Conservation (phyloP, 2,329 filamentous ascomycete genomes). For the Pseudomassariella vexata region DNA sequence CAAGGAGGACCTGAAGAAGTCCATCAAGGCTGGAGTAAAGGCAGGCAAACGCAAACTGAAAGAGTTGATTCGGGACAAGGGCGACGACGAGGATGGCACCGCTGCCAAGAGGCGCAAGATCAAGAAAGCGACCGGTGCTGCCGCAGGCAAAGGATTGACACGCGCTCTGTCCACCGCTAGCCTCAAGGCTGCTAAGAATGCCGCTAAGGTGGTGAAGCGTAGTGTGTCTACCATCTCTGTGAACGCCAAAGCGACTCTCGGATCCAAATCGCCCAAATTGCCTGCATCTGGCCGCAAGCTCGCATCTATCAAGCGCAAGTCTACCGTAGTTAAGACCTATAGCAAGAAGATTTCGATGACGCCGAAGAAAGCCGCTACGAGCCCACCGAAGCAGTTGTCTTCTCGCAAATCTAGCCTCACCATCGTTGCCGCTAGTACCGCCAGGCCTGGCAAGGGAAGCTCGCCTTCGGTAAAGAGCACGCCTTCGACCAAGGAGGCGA, state of each 20-base stretch:
- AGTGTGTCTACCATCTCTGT: conserved; percentile 32
- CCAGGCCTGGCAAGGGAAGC: conserved; percentile 5
- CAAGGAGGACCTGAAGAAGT: conserved; percentile 34
- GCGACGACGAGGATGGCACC: conserved; percentile 17
- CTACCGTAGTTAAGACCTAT: conserved; percentile 22
- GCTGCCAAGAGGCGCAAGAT: conserved; percentile 46
- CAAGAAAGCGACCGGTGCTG: conserved; percentile 27
- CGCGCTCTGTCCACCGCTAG: conserved; percentile 23
- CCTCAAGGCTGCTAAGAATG: conserved; percentile 20
- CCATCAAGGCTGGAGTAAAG: conserved; percentile 30
- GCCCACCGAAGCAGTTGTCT: conserved; percentile 13
- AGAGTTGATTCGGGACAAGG: conserved; percentile 40
- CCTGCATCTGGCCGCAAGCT: conserved; percentile 13
- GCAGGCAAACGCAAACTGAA: conserved; percentile 52
- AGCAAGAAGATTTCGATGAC: conserved; percentile 16
- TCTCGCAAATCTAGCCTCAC: conserved; percentile 15
- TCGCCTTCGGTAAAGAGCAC: conserved; percentile 6
- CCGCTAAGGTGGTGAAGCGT: conserved; percentile 31
- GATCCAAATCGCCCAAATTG: conserved; percentile 15
- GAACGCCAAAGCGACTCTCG: conserved; percentile 24
- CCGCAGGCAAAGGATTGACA: conserved; percentile 17
- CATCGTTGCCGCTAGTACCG: conserved; percentile 15
- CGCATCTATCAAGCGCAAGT: conserved; percentile 17
- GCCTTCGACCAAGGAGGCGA: neutral
- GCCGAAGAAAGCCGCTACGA: conserved; percentile 11